phyloP scores from a whole-genome alignment of 2,329 filamentous ascomycete species.

The Stagonosporopsis cucurbitacearum region DNA sequence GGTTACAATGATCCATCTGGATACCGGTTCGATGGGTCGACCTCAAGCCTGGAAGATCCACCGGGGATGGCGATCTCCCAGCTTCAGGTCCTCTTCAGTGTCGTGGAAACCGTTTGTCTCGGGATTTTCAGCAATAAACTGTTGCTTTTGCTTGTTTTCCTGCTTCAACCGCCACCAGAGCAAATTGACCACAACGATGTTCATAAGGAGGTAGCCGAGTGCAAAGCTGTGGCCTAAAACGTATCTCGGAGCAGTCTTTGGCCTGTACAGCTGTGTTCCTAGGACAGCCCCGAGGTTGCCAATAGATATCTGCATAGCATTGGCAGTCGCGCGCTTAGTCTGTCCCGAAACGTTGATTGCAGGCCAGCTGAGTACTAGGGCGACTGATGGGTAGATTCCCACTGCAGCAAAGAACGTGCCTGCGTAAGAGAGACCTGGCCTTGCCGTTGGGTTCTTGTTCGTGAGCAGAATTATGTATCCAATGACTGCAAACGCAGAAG shows the following conservation, averaged over 20 bases:
- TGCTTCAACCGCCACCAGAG: conserved; percentile 41
- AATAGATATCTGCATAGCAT: conserved; percentile 58
- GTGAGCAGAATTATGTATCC: conserved; percentile 50
- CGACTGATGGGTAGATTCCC: conserved; percentile 50
- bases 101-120: conserved; percentile 40
- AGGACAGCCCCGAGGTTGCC: conserved; percentile 56
- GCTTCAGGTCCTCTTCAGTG: conserved; percentile 38
- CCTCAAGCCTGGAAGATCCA: conserved; percentile 44
- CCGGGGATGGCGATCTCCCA: conserved; percentile 45
- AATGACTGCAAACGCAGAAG: conserved; percentile 41
- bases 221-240: conserved; percentile 47
- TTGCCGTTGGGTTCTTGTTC: conserved; percentile 39
- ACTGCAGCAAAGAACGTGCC: conserved; percentile 49
- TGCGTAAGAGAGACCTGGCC: conserved; percentile 47
- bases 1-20: background rate
- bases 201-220: conserved; percentile 42
- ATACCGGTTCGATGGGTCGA: background rate
- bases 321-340: conserved; percentile 59
- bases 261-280: conserved; percentile 48
- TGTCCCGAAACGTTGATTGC: conserved; percentile 61
- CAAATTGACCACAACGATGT: conserved; percentile 39
- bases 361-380: conserved; percentile 56
- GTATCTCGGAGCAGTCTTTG: conserved; percentile 44
- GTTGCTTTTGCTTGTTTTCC: conserved; percentile 43
- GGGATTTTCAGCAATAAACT: conserved; percentile 31